Evolutionary conservation across 2,329 filamentous ascomycete genomes (phyloP).

Genomic region (Lomentospora prolificans): DNA sequence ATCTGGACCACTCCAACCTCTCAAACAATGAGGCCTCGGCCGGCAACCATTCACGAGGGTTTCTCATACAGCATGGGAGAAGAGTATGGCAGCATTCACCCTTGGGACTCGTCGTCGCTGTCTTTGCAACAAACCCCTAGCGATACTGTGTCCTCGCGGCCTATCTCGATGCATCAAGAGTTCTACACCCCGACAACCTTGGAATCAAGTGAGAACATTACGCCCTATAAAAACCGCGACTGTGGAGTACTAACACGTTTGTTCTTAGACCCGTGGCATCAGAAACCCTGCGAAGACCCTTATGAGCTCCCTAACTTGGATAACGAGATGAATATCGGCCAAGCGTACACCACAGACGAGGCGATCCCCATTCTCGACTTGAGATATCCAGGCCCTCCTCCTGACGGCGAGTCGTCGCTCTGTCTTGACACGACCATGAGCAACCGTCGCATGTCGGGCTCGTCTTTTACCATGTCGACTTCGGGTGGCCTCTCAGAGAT

Average conservation of each 20-base stretch:
- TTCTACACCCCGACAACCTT: constrained; percentile 37
- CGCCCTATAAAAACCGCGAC: background rate
- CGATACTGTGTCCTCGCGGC: constrained; percentile 41
- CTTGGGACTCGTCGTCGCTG: constrained; percentile 48
- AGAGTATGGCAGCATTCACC: constrained; percentile 39
- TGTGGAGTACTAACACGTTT: too few species aligned
- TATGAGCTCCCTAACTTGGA: constrained; percentile 47
- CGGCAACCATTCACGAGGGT: constrained; percentile 51
- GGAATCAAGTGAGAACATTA: constrained; percentile 34
- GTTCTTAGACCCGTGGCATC: constrained; percentile 34
- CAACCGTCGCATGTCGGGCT: constrained; percentile 55
- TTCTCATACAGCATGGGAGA: constrained; percentile 50
- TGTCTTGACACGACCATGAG: constrained; percentile 25
- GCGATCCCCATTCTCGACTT: constrained; percentile 53
- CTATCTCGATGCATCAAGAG: constrained; percentile 48
- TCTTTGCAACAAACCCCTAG: constrained; percentile 40
- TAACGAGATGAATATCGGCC: constrained; percentile 48
- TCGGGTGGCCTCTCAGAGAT: constrained; percentile 56
- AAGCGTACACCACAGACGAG: constrained; percentile 54
- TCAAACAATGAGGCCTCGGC: constrained; percentile 40
- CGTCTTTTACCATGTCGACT: constrained; percentile 64
- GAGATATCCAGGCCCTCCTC: constrained; percentile 36
- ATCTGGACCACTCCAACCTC: constrained; percentile 47
- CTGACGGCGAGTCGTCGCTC: constrained; percentile 42
- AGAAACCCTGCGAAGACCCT: constrained; percentile 47